phyloP scores from a whole-genome alignment of 2,329 filamentous ascomycete genomes.

The Ophiostoma triangulosporum region DNA sequence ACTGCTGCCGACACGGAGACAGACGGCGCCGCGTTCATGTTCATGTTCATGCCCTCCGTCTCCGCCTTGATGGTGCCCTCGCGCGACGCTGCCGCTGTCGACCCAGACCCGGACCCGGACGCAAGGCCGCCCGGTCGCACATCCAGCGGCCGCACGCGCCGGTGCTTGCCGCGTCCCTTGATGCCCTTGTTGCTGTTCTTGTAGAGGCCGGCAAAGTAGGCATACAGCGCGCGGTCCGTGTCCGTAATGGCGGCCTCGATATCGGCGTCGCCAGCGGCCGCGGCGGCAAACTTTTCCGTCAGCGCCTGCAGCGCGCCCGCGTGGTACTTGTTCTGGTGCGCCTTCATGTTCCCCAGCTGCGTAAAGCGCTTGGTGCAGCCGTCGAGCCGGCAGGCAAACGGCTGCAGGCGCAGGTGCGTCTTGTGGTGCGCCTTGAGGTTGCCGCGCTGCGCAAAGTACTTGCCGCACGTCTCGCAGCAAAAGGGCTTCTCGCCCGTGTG shows the following conservation, averaged over 20 bases:
- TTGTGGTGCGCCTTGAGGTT: constrained; percentile 76
- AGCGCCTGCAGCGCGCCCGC: constrained; percentile 56
- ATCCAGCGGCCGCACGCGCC: constrained; percentile 39
- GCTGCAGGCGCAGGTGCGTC: constrained; percentile 65
- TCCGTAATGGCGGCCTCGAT: constrained; percentile 27
- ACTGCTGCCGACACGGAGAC: neutral
- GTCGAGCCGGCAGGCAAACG: constrained; percentile 69
- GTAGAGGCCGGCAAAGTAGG: constrained; percentile 75
- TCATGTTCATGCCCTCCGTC: neutral
- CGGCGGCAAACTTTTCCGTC: constrained; percentile 54
- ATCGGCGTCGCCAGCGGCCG: constrained; percentile 49
- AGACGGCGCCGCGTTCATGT: neutral
- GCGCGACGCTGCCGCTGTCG: neutral
- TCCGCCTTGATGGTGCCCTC: neutral
- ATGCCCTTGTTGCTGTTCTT: constrained; percentile 98
- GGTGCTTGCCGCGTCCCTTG: constrained; percentile 83
- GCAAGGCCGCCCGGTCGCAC: constrained; percentile 8
- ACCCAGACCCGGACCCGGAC: neutral
- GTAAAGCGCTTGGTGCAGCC: constrained; percentile 80
- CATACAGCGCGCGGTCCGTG: constrained; percentile 60
- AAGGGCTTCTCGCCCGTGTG: constrained; percentile 84
- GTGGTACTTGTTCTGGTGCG: constrained; percentile 92
- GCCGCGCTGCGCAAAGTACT: constrained; percentile 71
- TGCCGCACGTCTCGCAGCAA: constrained; percentile 64
- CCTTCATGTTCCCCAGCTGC: constrained; percentile 85